Conservation (phyloP, 768 basidiomycete genomes). For the Lyophyllum shimeji region DNA sequence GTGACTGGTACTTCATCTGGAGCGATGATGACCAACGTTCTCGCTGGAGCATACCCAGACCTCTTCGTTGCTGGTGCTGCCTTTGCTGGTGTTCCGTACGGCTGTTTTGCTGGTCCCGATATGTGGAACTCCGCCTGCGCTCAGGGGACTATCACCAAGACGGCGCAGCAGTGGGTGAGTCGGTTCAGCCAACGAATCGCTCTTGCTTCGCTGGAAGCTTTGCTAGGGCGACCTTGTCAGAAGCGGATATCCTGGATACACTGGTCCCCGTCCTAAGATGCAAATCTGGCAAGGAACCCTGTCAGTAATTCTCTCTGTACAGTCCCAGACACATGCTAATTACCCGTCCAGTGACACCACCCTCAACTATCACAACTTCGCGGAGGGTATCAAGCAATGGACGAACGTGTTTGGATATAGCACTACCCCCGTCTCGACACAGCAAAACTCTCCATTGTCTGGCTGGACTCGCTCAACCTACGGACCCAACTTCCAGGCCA, state of each 20-base stretch:
- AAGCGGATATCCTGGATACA: slow-evolving; percentile 51
- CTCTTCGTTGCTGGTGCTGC: slow-evolving; percentile 48
- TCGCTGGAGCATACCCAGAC: slow-evolving; percentile 54
- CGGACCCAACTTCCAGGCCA: slow-evolving; percentile 51
- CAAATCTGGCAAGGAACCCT: slow-evolving; percentile 56
- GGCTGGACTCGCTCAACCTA: slow-evolving; percentile 49
- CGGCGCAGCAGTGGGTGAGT: slow-evolving; percentile 47
- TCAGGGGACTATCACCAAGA: slow-evolving; percentile 39
- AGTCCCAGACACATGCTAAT: neutral
- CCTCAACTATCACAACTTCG: slow-evolving; percentile 49
- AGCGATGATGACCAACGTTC: slow-evolving; percentile 61
- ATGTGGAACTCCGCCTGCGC: slow-evolving; percentile 51
- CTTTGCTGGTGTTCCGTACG: slow-evolving; percentile 54
- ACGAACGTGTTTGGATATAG: slow-evolving; percentile 51
- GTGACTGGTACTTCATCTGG: slow-evolving; percentile 53
- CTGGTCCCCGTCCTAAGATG: slow-evolving; percentile 48
- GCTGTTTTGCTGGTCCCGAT: slow-evolving; percentile 49
- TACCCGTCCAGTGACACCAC: slow-evolving; percentile 43
- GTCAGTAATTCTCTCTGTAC: slow-evolving; percentile 16
- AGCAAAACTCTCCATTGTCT: slow-evolving; percentile 39
- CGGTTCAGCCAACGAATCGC: neutral
- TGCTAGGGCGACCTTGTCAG: slow-evolving; percentile 45
- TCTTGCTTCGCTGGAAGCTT: neutral
- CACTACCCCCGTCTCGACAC: slow-evolving; percentile 36
- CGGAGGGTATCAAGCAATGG: slow-evolving; percentile 55